Base-by-base conservation (phyloP, 2,329 filamentous ascomycete species). In the Alternaria ethzedia region DNA sequence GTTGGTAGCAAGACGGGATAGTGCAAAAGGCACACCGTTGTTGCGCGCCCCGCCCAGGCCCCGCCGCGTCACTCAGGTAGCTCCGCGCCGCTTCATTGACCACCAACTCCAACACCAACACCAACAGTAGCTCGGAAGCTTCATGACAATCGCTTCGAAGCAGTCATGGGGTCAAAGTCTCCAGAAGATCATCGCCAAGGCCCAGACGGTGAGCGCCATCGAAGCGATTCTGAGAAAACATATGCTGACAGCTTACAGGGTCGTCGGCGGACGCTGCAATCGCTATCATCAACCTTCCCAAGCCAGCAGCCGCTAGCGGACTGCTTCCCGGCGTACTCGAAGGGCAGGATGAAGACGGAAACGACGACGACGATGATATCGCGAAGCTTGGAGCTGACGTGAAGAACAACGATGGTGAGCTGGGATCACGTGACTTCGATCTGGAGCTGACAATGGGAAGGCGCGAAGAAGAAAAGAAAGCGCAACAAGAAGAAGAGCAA, bases 401-500 rank as follows among this genome's bases (percentile, higher is more conserved):
- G 72, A 78, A 70, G 57, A 43, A 46, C 59, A 59, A 58, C 59
- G 67, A 55, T 62, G 64, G 79, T 75, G 26, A 51, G 56, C 26
- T 7, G 10, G 25, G 25, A 43, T 47, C 13, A 36, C 28, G 2
- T 21, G 10, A 17, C 8, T 30, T 28, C 7, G 54, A 11, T 28
- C 57, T 54, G 23, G 64, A 55, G 45, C 54, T 69, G 30, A 71
- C 51, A 25, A 25, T 30, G 12, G 55, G 61, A 68, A 70, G 81
- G 76, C 63, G 90, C 91, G 81, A 93, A 93, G 83, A 93, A 93
- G 82, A 94, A 94, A 70, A 79, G 82, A 58, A 86, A 85, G 75
- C 85, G 83, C 74, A 93, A 91, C 84, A 92, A 90, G 81, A 88
- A 89, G 78, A 90, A 89, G 80, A 90, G 87, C 83, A 91, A 91